A percentile compares a stretch with the other conserved stretches of the same genome.
Conservation (phyloP, 2,329 filamentous ascomycete species). For the Fusarium heterosporum region DNA sequence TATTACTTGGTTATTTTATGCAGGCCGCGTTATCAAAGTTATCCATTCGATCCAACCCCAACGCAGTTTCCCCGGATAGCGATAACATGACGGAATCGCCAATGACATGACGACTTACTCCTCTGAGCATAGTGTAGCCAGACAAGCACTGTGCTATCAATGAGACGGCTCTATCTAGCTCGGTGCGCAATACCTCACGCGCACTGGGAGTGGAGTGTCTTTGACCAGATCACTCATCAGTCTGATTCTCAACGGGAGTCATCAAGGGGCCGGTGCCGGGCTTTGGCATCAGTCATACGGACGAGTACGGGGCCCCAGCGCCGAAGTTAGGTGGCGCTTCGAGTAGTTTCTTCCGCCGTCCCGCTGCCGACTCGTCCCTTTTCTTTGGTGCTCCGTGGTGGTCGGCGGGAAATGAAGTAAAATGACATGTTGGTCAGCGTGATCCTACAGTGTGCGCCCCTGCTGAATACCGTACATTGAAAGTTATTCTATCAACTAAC, state of each 20-base stretch:
- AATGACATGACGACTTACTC: conserved; percentile 42
- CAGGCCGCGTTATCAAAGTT: conserved; percentile 18
- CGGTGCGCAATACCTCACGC: conserved; percentile 26
- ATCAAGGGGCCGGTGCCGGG: conserved; percentile 40
- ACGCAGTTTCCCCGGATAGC: conserved; percentile 11
- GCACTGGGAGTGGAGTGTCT: conserved; percentile 32
- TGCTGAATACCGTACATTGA: conserved; percentile 18
- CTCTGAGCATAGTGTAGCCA: conserved; percentile 20
- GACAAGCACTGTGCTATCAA: conserved; percentile 33
- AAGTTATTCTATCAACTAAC: neutral
- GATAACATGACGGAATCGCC: conserved; percentile 32
- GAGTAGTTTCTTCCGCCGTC: conserved; percentile 41
- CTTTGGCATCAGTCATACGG: conserved; percentile 31
- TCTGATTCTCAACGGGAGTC: conserved; percentile 29
- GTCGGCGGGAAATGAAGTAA: conserved; percentile 45
- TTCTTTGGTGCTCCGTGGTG: conserved; percentile 11
- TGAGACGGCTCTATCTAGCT: conserved; percentile 11
- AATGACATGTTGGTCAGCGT: conserved; percentile 47
- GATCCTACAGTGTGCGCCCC: conserved; percentile 41
- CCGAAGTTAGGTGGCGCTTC: conserved; percentile 39
- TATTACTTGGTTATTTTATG: conserved; percentile 7
- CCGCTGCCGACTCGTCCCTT: conserved; percentile 20
- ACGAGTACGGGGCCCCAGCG: conserved; percentile 37
- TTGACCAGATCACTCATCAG: conserved; percentile 23
- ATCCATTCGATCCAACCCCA: conserved; percentile 7